These are phyloP conservation scores for Fusarium anguioides DNA, from an alignment of 2,329 filamentous ascomycete species.

Conservation along the genomic window DNA sequence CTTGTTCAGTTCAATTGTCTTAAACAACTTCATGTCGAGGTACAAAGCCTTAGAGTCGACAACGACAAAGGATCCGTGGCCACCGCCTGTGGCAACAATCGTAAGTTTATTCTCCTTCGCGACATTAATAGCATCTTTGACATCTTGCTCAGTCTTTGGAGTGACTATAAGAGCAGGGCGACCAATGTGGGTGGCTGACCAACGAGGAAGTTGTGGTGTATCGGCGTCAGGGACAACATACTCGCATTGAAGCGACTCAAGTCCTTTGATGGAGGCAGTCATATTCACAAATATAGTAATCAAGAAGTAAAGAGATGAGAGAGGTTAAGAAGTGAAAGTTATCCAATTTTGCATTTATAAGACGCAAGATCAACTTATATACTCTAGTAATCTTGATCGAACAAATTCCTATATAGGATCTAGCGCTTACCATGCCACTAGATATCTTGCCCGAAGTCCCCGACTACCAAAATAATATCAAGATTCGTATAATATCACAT, in stretches of 20 bases:
- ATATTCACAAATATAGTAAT: constrained; percentile 3
- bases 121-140: constrained; percentile 42
- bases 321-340: no score
- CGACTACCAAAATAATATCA: not conserved
- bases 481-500: not conserved
- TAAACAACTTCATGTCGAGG: constrained; percentile 50
- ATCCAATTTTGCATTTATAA: not conserved
- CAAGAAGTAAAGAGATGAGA: rapidly evolving
- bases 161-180: constrained; percentile 45
- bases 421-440: constrained; percentile 16
- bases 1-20: constrained; percentile 45
- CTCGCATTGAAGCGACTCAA: constrained; percentile 18
- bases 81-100: constrained; percentile 46
- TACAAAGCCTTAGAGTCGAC: constrained; percentile 47
- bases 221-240: not conserved
- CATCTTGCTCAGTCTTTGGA: constrained; percentile 46
- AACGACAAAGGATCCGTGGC: constrained; percentile 46
- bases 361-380: not conserved
- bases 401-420: not conserved
- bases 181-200: constrained; percentile 46
- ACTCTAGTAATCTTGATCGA: not conserved
- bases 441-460: not conserved
- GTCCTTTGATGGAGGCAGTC: not conserved
- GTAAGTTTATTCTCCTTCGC: constrained; percentile 46
- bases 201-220: constrained; percentile 36